Percentiles rank a stretch among this genome's conserved stretches.
Conservation (phyloP, 2,329 filamentous ascomycete genomes). For the Botryotinia globosa region DNA sequence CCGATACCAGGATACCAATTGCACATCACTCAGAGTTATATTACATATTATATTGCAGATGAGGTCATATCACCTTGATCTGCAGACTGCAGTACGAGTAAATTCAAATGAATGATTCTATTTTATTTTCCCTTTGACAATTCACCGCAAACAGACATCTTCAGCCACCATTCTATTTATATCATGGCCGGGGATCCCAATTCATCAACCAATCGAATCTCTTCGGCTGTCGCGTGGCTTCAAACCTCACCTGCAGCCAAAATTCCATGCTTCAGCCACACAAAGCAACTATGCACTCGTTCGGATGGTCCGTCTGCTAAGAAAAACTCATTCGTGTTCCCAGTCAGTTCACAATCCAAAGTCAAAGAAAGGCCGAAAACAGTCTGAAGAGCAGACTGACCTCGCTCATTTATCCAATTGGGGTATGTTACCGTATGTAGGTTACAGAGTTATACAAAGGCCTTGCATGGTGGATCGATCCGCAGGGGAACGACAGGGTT, state of each 20-base stretch:
- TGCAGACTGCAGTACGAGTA: too few species aligned
- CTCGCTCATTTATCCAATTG: neutral
- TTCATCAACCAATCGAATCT: neutral
- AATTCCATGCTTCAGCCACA: neutral
- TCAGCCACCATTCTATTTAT: conserved; percentile 11
- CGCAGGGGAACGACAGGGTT: neutral
- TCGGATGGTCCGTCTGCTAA: neutral
- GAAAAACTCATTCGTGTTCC: neutral
- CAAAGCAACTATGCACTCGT: neutral
- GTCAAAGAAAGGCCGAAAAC: conserved; percentile 1
- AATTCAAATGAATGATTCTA: neutral
- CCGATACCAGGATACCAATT: neutral
- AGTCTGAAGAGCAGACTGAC: neutral
- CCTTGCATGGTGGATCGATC: neutral
- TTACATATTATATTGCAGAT: neutral
- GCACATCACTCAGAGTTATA: too few species aligned
- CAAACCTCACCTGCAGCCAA: neutral
- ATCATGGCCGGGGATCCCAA: neutral
- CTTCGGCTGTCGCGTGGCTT: neutral
- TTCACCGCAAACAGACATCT: neutral
- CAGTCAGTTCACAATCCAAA: neutral
- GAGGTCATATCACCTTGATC: neutral
- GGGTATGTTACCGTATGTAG: too few species aligned
- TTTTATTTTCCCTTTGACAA: neutral
- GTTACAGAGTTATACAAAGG: neutral